These are phyloP conservation scores for Pseudogymnoascus sp. DNA, from an alignment of 2,329 filamentous ascomycete species.

Conservation along the genomic window DNA sequence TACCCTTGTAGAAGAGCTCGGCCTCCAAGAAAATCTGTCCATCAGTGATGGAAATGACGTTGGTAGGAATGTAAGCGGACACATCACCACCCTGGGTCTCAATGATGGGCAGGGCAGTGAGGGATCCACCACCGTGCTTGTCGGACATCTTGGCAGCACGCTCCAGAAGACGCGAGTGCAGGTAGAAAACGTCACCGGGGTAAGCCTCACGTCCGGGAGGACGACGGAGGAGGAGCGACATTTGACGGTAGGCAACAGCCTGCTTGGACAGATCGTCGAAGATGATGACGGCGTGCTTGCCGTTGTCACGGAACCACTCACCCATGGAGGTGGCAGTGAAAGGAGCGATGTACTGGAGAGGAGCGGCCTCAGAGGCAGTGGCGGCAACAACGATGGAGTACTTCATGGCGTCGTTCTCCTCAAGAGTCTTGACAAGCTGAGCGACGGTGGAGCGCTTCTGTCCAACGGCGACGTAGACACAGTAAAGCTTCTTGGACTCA, in stretches of 20 bases:
- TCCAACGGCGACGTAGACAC: constrained; percentile 96
- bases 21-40: constrained; percentile 99
- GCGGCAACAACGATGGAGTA: constrained; percentile 91
- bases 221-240: constrained; percentile 95
- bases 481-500: constrained; percentile 98
- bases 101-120: constrained; percentile 95
- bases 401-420: constrained; percentile 99
- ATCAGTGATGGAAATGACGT: constrained; percentile 99
- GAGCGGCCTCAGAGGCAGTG: constrained; percentile 93
- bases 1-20: constrained; percentile 99
- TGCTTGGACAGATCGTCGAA: constrained; percentile 97
- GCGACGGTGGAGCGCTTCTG: constrained; percentile 99
- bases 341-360: constrained; percentile 86
- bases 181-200: constrained; percentile 98
- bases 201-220: constrained; percentile 98
- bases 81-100: constrained; percentile 99
- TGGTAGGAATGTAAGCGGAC: constrained; percentile 99
- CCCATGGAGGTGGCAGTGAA: constrained; percentile 58
- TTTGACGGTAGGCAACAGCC: constrained; percentile 95
- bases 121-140: constrained; percentile 87
- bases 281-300: constrained; percentile 82
- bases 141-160: constrained; percentile 99
- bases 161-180: constrained; percentile 98
- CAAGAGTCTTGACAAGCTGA: constrained; percentile 98
- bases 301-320: constrained; percentile 74